Conservation (phyloP, 2,329 filamentous ascomycete genomes). For the Mariannaea elegans region DNA sequence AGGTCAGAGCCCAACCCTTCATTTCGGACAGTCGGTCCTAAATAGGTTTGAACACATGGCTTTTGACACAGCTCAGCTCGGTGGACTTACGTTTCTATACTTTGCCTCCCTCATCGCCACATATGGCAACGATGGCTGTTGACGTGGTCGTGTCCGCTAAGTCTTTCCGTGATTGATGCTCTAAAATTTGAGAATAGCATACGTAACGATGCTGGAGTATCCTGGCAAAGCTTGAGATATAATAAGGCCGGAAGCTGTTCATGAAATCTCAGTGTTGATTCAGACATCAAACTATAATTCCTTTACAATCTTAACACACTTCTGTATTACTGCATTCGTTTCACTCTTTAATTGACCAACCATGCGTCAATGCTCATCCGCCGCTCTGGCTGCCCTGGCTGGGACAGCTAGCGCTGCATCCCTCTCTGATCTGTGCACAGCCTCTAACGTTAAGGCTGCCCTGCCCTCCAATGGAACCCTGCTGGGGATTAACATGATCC, state of each 20-base stretch:
- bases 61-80: background rate
- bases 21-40: conserved; percentile 13
- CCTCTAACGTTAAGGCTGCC: conserved; percentile 30
- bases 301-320: background rate
- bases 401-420: conserved; percentile 26
- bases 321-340: background rate
- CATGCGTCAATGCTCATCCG: conserved; percentile 19
- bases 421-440: conserved; percentile 33
- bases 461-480: conserved; percentile 30
- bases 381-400: conserved; percentile 12
- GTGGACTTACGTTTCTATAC: background rate
- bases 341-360: background rate
- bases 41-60: background rate
- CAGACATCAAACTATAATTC: background rate
- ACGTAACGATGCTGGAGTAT: background rate
- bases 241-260: background rate
- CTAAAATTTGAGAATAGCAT: background rate
- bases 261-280: background rate
- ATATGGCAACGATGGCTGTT: conserved; percentile 1
- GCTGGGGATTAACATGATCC: conserved; percentile 42
- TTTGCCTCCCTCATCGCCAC: conserved; percentile 7
- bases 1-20: conserved; percentile 2
- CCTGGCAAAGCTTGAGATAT: background rate
- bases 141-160: background rate
- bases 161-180: background rate